A percentile compares a stretch with the other conserved stretches of the same genome.
phyloP scores from a whole-genome alignment of 2,329 filamentous ascomycete species.

The Orbilia ellipsospora region DNA sequence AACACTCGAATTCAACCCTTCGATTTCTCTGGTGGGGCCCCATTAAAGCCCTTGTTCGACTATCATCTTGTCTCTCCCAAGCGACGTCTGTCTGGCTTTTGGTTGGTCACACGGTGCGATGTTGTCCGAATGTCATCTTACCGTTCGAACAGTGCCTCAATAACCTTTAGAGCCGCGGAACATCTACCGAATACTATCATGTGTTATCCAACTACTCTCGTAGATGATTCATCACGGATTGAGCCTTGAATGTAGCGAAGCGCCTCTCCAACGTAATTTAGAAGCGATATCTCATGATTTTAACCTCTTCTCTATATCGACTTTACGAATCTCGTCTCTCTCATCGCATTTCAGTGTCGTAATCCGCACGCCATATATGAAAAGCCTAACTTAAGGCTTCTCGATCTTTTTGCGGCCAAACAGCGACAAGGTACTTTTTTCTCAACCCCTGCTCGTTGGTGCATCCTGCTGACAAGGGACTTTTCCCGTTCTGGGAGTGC shows the following conservation, averaged over 20 bases:
- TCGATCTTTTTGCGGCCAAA: neutral
- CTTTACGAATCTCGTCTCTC: neutral
- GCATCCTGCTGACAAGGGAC: conserved; percentile 40
- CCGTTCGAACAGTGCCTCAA: neutral
- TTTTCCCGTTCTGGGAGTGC: conserved; percentile 39
- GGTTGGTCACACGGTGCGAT: conserved; percentile 41
- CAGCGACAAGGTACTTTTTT: neutral
- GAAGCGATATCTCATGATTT: conserved; percentile 23
- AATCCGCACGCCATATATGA: neutral
- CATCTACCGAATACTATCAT: neutral
- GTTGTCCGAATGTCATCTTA: conserved; percentile 12
- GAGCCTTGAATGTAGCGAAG: too few species aligned
- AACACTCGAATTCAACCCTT: too few species aligned
- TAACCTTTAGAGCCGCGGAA: neutral
- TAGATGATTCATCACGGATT: too few species aligned
- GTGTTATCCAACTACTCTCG: too few species aligned
- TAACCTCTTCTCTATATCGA: conserved; percentile 21
- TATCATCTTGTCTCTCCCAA: conserved; percentile 17
- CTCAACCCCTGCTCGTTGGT: conserved; percentile 17
- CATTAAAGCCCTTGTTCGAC: too few species aligned
- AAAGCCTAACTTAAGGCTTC: too few species aligned
- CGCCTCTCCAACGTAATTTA: too few species aligned
- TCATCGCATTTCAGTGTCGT: neutral
- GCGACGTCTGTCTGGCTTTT: conserved; percentile 8
- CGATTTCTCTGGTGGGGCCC: too few species aligned